Base-by-base conservation (phyloP, 495 filamentous ascomycete species). In the Parathielavia hyrcaniae region DNA sequence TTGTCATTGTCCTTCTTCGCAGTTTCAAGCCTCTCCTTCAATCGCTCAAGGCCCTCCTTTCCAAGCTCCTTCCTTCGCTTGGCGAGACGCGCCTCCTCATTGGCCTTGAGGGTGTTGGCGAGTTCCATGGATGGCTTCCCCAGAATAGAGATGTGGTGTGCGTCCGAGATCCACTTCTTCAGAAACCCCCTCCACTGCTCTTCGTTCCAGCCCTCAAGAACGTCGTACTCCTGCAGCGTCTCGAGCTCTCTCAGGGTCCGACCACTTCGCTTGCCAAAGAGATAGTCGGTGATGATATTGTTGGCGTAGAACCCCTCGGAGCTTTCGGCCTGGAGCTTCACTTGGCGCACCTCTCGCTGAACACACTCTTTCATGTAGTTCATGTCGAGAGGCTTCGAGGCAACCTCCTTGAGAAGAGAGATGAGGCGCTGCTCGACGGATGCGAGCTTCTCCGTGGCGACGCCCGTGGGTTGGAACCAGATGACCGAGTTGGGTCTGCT, bases 261-360 rank as follows among this genome's bases (percentile, higher is more conserved):
- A 0, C 93, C 93, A 66, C 93, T 87, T 44, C 89, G 80, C 54
- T 85, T 85, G 34, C 92, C 95, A 61, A 90, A 99, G 30, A 97
- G 77, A 71, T 95, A 93, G 64, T 97, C 91, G 14, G 83, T 86
- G 62, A 97, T 93, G 43, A 96, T 83, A 40, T 86, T 84, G 55
- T 80, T 86, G 1, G 88, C 83, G 67, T 90, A 93, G 35, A 86
- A 87, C 13, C 82, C 76, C 36, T 84, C 84, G 16, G 85, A 86
- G 43, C 76, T 81, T 69, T 99, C 93, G 6, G 86, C 84, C 5
- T 85, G 79, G 58, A 87, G 90, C 65, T 89, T 92, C 66, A 87
- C 78, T 60, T 89, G 86, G 38, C 90, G 83, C 52, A 80, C 78
- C 68, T 91, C 86, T 41, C 91, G 80, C 58, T 80, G 80, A 36